These are phyloP conservation scores for Trichoderma atroviride DNA, from an alignment of 2,329 filamentous ascomycete genomes.

Conservation along the genomic window DNA sequence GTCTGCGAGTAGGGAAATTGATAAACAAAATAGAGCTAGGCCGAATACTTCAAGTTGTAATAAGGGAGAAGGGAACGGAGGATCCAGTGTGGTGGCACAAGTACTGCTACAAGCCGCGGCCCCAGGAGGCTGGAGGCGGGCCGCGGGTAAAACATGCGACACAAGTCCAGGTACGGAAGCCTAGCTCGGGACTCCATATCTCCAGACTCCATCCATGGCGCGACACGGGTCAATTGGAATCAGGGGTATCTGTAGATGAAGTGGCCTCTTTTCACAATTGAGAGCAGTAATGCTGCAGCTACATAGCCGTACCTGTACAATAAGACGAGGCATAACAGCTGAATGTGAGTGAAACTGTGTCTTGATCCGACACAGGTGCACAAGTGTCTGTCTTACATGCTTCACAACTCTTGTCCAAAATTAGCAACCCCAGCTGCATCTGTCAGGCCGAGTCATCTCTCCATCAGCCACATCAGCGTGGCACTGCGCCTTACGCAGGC, in stretches of 20 bases:
- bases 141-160: constrained; percentile 5
- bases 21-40: constrained; percentile 18
- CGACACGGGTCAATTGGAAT: constrained; percentile 25
- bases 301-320: not conserved
- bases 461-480: not conserved
- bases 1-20: constrained; percentile 14
- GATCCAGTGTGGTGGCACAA: not conserved
- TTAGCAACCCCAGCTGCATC: not conserved
- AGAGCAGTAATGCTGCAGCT: not conserved
- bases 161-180: not conserved
- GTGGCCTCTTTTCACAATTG: constrained; percentile 10
- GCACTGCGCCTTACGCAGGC: not conserved
- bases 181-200: constrained; percentile 12
- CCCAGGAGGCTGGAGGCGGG: not conserved
- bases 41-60: not conserved
- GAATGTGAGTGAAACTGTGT: not conserved
- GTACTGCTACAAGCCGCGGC: not conserved
- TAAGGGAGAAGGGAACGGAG: constrained; percentile 17
- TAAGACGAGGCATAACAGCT: not conserved
- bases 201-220: constrained; percentile 20
- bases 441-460: not conserved
- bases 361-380: not conserved
- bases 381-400: not conserved
- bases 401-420: not conserved
- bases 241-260: constrained; percentile 19